These are phyloP conservation scores for Penicillium sp. DNA, from an alignment of 2,329 filamentous ascomycete genomes.

Conservation along the genomic window DNA sequence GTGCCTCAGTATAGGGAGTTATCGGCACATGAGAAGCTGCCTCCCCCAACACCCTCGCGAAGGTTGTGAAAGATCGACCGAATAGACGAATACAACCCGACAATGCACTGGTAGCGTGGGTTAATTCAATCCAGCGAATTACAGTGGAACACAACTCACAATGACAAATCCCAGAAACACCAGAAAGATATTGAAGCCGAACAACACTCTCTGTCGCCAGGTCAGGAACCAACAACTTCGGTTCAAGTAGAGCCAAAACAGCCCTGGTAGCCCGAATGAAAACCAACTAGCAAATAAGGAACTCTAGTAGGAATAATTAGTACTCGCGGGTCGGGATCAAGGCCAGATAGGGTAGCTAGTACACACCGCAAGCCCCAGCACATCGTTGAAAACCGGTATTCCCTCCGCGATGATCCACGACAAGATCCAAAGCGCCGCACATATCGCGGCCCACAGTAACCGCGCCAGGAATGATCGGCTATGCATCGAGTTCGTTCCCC, in stretches of 20 bases:
- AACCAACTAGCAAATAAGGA: constrained; percentile 58
- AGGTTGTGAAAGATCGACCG: constrained; percentile 16
- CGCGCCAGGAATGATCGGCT: constrained; percentile 42
- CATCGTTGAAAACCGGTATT: constrained; percentile 58
- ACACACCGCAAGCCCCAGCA: constrained; percentile 50
- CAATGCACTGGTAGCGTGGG: constrained; percentile 15
- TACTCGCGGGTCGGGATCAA: not conserved
- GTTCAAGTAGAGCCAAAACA: constrained; percentile 27
- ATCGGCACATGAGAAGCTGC: constrained; percentile 17
- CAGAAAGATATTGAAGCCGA: constrained; percentile 12
- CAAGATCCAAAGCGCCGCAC: constrained; percentile 47
- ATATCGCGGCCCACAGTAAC: constrained; percentile 50
- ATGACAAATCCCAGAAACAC: constrained; percentile 11
- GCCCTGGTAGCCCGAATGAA: constrained; percentile 33
- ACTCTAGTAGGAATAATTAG: constrained; percentile 24
- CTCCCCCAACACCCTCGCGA: constrained; percentile 10
- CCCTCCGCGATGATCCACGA: constrained; percentile 58
- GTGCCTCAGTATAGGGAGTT: constrained; percentile 11
- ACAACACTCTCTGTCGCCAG: constrained; percentile 17
- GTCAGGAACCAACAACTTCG: constrained; percentile 14
- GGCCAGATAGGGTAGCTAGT: not conserved
- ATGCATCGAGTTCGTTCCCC: constrained; percentile 46
- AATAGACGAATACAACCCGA: constrained; percentile 22
- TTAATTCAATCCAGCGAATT: not conserved
- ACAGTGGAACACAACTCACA: constrained; percentile 6